Conservation (phyloP, 106 monocot genomes). For the Xerophyta viscosa region DNA sequence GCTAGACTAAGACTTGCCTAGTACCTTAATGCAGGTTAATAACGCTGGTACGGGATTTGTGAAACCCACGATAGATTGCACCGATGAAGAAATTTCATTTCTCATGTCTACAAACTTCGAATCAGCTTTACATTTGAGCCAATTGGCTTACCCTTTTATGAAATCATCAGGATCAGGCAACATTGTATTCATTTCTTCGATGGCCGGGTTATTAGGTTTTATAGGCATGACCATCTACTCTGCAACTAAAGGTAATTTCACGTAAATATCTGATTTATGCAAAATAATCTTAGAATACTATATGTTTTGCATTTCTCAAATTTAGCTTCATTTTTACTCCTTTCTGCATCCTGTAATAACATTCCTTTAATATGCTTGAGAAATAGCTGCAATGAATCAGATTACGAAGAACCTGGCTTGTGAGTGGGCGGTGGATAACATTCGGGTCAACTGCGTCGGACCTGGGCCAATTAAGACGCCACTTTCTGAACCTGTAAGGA, state of each 20-base stretch:
- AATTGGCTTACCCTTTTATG: slow-evolving; percentile 44
- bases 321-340: no score
- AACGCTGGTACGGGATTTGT: slow-evolving; percentile 15
- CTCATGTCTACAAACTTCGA: slow-evolving; percentile 40
- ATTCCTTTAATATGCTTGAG: no score
- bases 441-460: slow-evolving; percentile 41
- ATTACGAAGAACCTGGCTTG: slow-evolving; percentile 51
- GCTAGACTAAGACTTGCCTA: no score
- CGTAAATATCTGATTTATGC: not conserved
- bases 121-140: slow-evolving; percentile 50
- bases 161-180: slow-evolving; percentile 31
- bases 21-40: no score
- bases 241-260: slow-evolving; percentile 37
- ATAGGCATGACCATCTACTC: slow-evolving; percentile 11
- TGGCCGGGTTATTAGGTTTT: slow-evolving; percentile 21
- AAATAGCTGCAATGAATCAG: slow-evolving; percentile 49
- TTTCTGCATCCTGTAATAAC: no score
- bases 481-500: slow-evolving; percentile 24
- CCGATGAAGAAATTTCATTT: slow-evolving; percentile 14
- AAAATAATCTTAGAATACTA: not conserved
- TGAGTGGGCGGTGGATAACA: slow-evolving; percentile 67
- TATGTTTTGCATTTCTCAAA: no score
- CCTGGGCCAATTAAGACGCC: slow-evolving; percentile 51
- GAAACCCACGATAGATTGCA: slow-evolving; percentile 18
- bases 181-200: slow-evolving; percentile 42